Base-by-base conservation (phyloP, 148 eudicot species). In the Silene uniflora region DNA sequence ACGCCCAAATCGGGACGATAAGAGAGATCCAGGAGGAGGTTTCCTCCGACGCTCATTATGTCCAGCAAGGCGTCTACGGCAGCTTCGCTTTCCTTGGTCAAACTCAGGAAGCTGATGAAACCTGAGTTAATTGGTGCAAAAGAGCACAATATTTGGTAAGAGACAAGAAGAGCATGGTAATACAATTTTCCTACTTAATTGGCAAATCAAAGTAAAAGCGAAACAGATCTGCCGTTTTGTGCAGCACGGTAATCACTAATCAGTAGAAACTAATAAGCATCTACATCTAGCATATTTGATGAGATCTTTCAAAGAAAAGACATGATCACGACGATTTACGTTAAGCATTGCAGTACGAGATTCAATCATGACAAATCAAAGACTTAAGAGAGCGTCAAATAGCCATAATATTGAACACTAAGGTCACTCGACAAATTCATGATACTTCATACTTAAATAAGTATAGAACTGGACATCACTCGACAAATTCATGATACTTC, bases 11-110 rank as follows among this genome's bases (percentile, higher is more conserved):
- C 87, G 91, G 11, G 97, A 71, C 6, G 98, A 84, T 74, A 91
- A 71, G 32, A 93, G 72, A 80, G 98, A 84, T 56, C 95, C 97
- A 24, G 90, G 86, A 70, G 89, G 88, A 7, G 96, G 97, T 84
- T 94, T 94, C 89, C 98, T 91, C 27, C 98, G 73, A 52, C 98
- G 98, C 87, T 91, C 98, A 64, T 94, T 94, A 75, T 94, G 98
- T 61, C 93, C 93, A 66, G 98, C 98, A 62, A 93, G 90, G 62
- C 98, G 90, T 74, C 93, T 87, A 74, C 98, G 92, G 69, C 98
- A 93, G 66, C 98, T 93, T 77, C 98, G 79, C 78, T 93, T 93
- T 68, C 89, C 98, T 77, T 86, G 84, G 82, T 94, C 98, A 87
- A 94, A 94, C 83, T 94, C 98, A 44, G 88, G 79, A 71, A 94